Evolutionary conservation across 306 rosid species (phyloP), one percentile per base, ranked within the genome.

Genomic region (Hylodesmum podocarpum): DNA sequence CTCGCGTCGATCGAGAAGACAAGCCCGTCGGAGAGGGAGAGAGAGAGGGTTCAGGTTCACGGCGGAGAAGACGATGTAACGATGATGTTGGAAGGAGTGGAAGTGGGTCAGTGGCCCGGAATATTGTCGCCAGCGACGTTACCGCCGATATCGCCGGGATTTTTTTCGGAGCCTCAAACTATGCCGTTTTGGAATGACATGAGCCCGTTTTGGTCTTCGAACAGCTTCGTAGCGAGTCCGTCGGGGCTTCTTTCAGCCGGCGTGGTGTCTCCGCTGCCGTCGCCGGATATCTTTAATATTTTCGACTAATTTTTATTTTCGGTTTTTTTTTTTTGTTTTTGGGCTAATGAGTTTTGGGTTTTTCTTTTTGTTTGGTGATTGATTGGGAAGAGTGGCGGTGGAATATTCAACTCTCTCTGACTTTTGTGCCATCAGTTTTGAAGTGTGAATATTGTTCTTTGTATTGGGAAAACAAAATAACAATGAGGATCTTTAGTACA

Each of bases 1-100:
- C 75, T 92, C 0, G 99, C 99, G 24, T 82, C 97, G 7, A 92
- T 95, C 14, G 97, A 92, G 28, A 90, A 82, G 64, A 88, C 93
- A 0, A 92, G 97, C 75, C 96, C 91, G 7, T 76, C 93, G 0
- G 95, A 91, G 63, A 86, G 84, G 55, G 92, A 66, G 66, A 81
- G 67, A 0, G 95, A 91, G 63, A 86, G 84, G 55, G 92, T 63
- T 61, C 80, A 64, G 12, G 73, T 5, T 65, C 81, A 72, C 15
- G 68, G 37, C 19, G 37, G 34, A 18, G 77, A 73, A 0, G 88
- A 78, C 3, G 83, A 76, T 13, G 58, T 81, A 83, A 65, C 81
- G 83, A 78, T 33, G 64, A 22, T 85, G 69, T 8, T 83, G 15
- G 97, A 87, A 62, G 82, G 86, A 2, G 81, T 87, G 7, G 98